phyloP scores from a whole-genome alignment of 179 eudicot species.

The Silene noctiflora region DNA sequence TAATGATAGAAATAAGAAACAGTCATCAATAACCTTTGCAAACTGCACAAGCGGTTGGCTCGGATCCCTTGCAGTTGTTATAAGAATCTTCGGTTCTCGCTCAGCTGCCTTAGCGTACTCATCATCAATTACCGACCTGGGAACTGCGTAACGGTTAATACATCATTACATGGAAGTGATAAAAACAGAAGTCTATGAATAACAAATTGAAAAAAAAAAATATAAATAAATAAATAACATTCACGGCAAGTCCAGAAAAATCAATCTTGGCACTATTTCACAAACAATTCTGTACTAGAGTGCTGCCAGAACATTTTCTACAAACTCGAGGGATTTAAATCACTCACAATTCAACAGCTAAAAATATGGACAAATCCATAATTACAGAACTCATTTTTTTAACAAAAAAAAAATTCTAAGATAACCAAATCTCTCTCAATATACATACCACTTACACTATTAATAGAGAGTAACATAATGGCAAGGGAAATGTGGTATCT shows the following conservation, averaged over 20 bases:
- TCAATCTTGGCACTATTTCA: background rate
- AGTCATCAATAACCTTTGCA: constrained; percentile 50
- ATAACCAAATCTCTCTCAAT: background rate
- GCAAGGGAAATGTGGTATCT: background rate
- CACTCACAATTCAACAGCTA: background rate
- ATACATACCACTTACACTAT: background rate
- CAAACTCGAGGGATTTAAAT: background rate
- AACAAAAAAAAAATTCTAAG: background rate
- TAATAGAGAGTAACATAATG: background rate
- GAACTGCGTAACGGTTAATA: constrained; percentile 39
- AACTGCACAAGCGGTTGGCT: constrained; percentile 93
- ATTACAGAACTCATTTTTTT: background rate
- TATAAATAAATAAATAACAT: background rate
- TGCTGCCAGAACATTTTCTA: background rate
- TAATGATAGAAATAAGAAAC: constrained; percentile 8
- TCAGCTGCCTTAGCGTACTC: constrained; percentile 85
- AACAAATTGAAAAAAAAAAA: background rate
- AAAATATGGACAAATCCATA: background rate
- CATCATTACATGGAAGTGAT: constrained; percentile 1
- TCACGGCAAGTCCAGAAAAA: background rate
- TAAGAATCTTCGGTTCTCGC: constrained; percentile 80
- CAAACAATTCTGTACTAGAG: background rate
- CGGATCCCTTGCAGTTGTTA: constrained; percentile 90
- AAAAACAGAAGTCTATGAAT: background rate
- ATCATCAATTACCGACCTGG: constrained; percentile 69